Evolutionary conservation across 768 basidiomycete genomes (phyloP).

Genomic region (Phylloporus sp.): DNA sequence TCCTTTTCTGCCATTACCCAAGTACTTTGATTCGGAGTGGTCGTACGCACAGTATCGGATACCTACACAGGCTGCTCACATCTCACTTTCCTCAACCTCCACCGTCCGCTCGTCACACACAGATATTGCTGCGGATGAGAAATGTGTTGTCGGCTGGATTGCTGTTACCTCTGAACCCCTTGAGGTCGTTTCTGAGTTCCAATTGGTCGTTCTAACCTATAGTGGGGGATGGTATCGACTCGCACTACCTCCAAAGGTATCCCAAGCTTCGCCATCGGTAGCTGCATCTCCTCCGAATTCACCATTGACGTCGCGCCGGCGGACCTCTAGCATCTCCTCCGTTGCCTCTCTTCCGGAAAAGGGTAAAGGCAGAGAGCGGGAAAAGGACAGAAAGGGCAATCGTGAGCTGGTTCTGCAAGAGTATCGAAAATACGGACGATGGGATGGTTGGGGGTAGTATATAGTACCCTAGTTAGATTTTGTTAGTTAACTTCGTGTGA

Average conservation of each 20-base stretch:
- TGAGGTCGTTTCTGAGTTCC: constrained; percentile 48
- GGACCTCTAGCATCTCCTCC: constrained; percentile 57
- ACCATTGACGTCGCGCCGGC: constrained; percentile 37
- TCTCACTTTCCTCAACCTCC: constrained; percentile 69
- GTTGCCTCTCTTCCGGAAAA: constrained; percentile 42
- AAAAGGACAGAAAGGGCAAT: constrained; percentile 53
- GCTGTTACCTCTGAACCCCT: constrained; percentile 40
- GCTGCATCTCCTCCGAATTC: constrained; percentile 45
- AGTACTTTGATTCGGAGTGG: constrained; percentile 95
- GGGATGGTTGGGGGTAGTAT: constrained; percentile 79
- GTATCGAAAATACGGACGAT: constrained; percentile 77
- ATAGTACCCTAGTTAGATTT: not conserved
- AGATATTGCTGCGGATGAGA: constrained; percentile 76
- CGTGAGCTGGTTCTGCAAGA: constrained; percentile 69
- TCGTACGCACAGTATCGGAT: constrained; percentile 92
- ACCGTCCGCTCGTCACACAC: constrained; percentile 49
- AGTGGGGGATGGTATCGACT: constrained; percentile 92
- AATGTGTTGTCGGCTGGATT: constrained; percentile 87
- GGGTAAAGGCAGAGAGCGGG: constrained; percentile 56
- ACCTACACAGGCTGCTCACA: constrained; percentile 79
- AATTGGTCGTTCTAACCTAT: constrained; percentile 82
- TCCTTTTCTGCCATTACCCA: constrained; percentile 78
- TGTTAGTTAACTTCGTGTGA: not conserved
- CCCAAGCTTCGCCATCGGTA: constrained; percentile 15
- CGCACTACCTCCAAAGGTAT: constrained; percentile 47